Percentiles rank a stretch among this genome's conserved stretches.
Conservation (phyloP, 129 eudicot genomes). For the Artemisia tridentata region DNA sequence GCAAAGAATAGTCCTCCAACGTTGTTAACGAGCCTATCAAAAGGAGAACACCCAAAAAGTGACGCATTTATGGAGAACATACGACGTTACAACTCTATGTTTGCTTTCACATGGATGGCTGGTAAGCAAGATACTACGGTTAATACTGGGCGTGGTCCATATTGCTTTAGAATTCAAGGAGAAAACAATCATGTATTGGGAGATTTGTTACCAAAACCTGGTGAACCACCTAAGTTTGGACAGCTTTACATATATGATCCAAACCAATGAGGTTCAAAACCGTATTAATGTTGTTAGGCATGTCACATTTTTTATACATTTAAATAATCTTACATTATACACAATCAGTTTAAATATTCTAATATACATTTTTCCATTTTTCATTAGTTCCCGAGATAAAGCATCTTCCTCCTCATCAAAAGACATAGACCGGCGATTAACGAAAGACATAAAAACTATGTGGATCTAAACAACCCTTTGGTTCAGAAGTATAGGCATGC, state of each 20-base stretch:
- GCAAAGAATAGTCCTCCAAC: too few species aligned
- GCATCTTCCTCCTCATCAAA: neutral
- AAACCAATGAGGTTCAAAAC: neutral
- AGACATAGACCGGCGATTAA: neutral
- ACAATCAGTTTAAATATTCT: too few species aligned
- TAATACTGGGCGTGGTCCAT: neutral
- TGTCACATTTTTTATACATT: neutral
- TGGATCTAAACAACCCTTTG: neutral
- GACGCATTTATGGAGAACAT: neutral
- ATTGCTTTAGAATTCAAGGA: neutral
- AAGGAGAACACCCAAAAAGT: too few species aligned
- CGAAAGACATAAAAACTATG: neutral
- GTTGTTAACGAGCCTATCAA: too few species aligned
- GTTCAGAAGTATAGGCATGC: neutral
- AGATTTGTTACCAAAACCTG: neutral
- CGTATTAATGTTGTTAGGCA: neutral
- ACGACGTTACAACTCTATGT: neutral
- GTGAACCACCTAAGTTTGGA: neutral
- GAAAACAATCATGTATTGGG: neutral
- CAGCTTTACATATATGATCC: neutral
- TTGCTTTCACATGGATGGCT: neutral
- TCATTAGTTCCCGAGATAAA: too few species aligned
- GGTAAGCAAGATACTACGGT: neutral
- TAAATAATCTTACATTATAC: too few species aligned
- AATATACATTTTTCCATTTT: too few species aligned